Evolutionary conservation across 2,329 filamentous ascomycete species (phyloP), one percentile per base, ranked within the genome.

Genomic region (Harringtonia lauricola): DNA sequence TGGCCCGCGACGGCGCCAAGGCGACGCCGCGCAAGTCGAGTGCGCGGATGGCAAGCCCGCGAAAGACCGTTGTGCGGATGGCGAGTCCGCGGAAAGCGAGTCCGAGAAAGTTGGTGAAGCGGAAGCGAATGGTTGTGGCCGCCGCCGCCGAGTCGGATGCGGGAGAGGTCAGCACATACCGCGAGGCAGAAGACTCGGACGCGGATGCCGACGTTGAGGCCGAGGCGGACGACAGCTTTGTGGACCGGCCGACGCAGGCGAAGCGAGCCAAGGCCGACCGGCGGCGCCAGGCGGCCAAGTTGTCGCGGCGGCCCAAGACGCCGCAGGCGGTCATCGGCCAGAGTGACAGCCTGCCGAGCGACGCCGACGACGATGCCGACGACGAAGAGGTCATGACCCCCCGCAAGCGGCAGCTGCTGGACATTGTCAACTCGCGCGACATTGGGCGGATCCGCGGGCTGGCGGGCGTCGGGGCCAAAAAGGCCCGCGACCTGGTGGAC

Each of bases 341-440:
- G n/a, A n/a, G n/a, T n/a, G n/a, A n/a, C n/a, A n/a, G n/a, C n/a
- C 21, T 7, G 15, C 17, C 26, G n/a, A 22, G 15, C 18, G 34
- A 31, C 13, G 29, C 42, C 17, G 45, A 28, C 35, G 41, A 47
- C 17, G 49, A 51, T 9, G 47, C 49, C 19, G 70, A 73, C 33
- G 63, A 69, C 14, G 67, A 69, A 57, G 60, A n/a, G 61, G 61
- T 51, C 4, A 55, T 49, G 54, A 60, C 47, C 45, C 79, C 79
- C 2, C 70, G 76, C 4, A 81, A 80, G 8, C 69, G 69, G 49
- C 72, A 74, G 47, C 63, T 88, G 3, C 68, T 88, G 3, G 67
- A 74, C 38, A 81, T 87, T 53, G 75, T 88, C 62, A 88, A 88
- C 64, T 85, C 81, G 18, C 72, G 80, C 39, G 79, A 88, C 48